Base-by-base conservation (phyloP, 768 basidiomycete genomes). In the Lentinula boryana region DNA sequence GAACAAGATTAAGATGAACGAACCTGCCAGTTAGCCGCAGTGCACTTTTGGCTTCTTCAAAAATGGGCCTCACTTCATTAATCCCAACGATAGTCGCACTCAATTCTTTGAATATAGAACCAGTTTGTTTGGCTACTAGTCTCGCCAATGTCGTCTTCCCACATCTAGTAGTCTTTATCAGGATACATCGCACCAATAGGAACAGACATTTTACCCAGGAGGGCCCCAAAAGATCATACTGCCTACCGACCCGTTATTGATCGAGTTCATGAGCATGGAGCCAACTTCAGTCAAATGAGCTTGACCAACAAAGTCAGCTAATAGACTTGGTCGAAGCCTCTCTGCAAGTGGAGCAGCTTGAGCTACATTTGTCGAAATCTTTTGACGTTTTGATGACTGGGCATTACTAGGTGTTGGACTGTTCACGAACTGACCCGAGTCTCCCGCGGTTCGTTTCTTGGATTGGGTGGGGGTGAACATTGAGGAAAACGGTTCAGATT, bases 131-230 rank as follows among this genome's bases (percentile, higher is more conserved):
- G 0, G 90, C 88, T 8, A 93, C 74, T 27, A 95, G 69, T 63
- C 90, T 76, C 0, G 90, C 89, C 33, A 93, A 72, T 0, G 90
- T 92, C 1, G 88, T 91, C 71, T 89, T 90, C 18, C 88, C 87
- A 64, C 84, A 87, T 33, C 85, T 87, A 15, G 21, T 33, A 46
- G 33, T 40, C 8, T 55, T 23, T 44, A 48, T 51, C 49, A 53
- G 13, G 51, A 10, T 44, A 52, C 40, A 60, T 12, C n/a, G 27
- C 16, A 16, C 54, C 9, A 23, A 16, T 13, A 51, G 50, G n/a
- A 7, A 38, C 33, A 40, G 46, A 15, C 4, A 49, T 61, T 72
- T 62, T 65, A 83, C 85, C 88, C 89, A 1, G 88, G 88, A 15
- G 88, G 88, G 1, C 88, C 88, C 88, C 89, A 91, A 40, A 89